Conservation (phyloP, 1,284 basidiomycete species). For the Porodaedalea pini region DNA sequence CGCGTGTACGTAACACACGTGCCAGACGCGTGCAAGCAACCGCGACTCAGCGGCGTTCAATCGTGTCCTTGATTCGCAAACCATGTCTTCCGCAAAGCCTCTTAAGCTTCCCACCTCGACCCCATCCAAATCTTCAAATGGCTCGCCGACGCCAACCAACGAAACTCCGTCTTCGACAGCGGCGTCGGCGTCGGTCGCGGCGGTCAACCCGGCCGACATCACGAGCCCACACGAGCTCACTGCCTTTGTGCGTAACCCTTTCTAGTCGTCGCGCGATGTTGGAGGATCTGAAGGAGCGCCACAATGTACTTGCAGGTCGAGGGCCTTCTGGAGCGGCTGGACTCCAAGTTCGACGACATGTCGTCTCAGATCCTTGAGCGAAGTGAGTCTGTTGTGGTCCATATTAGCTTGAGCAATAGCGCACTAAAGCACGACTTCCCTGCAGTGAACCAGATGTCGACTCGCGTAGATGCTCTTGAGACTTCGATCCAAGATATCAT, state of each 20-base stretch:
- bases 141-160: constrained; percentile 10
- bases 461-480: constrained; percentile 77
- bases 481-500: constrained; percentile 81
- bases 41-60: neutral
- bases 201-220: constrained; percentile 49
- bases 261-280: neutral
- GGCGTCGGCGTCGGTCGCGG: constrained; percentile 21
- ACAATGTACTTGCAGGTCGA: constrained; percentile 55
- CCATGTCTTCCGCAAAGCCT: constrained; percentile 20
- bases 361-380: constrained; percentile 75
- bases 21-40: neutral
- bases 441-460: constrained; percentile 79
- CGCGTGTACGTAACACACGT: neutral
- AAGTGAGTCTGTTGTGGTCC: constrained; percentile 45
- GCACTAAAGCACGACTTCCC: constrained; percentile 6
- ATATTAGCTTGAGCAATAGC: neutral
- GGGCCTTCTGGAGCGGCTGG: constrained; percentile 70
- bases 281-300: neutral
- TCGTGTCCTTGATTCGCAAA: neutral
- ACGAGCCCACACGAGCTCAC: constrained; percentile 82
- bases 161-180: neutral
- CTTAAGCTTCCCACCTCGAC: constrained; percentile 15
- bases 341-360: constrained; percentile 81
- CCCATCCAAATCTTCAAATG: constrained; percentile 13
- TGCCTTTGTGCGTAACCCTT: constrained; percentile 59